Evolutionary conservation across 495 filamentous ascomycete species (phyloP), one percentile per base, ranked within the genome.

Genomic region (Xylaria flabelliformis): DNA sequence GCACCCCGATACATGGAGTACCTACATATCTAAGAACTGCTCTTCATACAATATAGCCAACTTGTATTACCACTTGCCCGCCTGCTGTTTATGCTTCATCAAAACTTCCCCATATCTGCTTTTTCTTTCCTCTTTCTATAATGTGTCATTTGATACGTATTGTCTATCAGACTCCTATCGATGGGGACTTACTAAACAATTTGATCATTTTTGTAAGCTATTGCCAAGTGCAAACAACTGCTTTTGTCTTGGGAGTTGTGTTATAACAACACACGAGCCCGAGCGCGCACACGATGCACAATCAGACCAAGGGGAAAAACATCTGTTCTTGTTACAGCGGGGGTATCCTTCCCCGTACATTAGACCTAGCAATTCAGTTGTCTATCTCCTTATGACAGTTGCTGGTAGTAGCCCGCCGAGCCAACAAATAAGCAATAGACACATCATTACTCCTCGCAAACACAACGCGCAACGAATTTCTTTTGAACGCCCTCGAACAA

Each of bases 401-500:
- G 39, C 21, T 29, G 21, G 21, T 44, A 8, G 61, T 39, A 61
- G 39, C 39, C 9, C 39, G 39, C 13, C 10, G 19, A 42, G 61
- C n/a, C 21, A 17, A 42, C 39, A 44, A 24, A 39, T 1, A 24
- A 26, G 21, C 39, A 64, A 64, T 64, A 64, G 13, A 44, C 26
- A 44, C 36, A 64, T 5, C 0, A 15, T 64, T 44, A 21, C 26
- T 44, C 10, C 39, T 44, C 39, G 10, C 36, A 24, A 26, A 12
- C 8, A 42, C 42, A 12, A 64, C 21, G 21, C 39, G 7, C 1
- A 44, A 62, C 19, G 3, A 2, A 24, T 51, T 59, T 46, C 9
- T 26, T 68, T 68, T 68, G 15, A 24, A 55, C 65, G 17, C 51
- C 53, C 4, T 6, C 7, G n/a, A 68, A 44, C 21, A 46, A 34